Evolutionary conservation across 2,329 filamentous ascomycete species (phyloP).

Genomic region (Cercospora sp.): DNA sequence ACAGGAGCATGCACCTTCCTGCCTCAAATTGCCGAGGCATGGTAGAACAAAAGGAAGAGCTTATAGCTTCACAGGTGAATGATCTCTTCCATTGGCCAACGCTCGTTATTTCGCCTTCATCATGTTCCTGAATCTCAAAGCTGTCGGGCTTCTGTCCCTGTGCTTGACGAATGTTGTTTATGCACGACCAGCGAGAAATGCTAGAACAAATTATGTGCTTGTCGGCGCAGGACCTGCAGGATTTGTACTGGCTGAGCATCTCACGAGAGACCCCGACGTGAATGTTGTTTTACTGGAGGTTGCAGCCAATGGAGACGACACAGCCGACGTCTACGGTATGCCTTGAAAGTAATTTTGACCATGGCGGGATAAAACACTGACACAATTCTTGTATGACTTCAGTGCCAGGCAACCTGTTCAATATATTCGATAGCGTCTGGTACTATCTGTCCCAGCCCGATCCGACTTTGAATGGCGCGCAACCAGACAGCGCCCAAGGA

Average conservation of each 20-base stretch:
- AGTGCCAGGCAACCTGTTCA: neutral
- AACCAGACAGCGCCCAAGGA: constrained; percentile 12
- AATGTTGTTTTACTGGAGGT: neutral
- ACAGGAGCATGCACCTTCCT: neutral
- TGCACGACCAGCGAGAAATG: neutral
- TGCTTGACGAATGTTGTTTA: neutral
- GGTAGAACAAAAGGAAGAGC: neutral
- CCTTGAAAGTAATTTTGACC: neutral
- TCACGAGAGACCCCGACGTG: neutral
- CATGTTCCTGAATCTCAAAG: neutral
- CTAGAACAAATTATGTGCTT: neutral
- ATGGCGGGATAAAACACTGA: neutral
- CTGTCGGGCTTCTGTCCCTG: neutral
- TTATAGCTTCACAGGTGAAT: neutral
- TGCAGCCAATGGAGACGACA: neutral
- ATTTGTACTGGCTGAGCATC: neutral
- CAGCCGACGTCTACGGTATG: neutral
- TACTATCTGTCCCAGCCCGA: constrained; percentile 14
- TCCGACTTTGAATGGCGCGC: constrained; percentile 1
- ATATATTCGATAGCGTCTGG: constrained; percentile 6
- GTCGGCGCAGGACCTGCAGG: neutral
- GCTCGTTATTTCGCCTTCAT: neutral
- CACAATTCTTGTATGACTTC: neutral
- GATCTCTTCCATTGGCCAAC: neutral
- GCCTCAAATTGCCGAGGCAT: neutral